Conservation (phyloP, 495 filamentous ascomycete species). For the Cercophora samala region DNA sequence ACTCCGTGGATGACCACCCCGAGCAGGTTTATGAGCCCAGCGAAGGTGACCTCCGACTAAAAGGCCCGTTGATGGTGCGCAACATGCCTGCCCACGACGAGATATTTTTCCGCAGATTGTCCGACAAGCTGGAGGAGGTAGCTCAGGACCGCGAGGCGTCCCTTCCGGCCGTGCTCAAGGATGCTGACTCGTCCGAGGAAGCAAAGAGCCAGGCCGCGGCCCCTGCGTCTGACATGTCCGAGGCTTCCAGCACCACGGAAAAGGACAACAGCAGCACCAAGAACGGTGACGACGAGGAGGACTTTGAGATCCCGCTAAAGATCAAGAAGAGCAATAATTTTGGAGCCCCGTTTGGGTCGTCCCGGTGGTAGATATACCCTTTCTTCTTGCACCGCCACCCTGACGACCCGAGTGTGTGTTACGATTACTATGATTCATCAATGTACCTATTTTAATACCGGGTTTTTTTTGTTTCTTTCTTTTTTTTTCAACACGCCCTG, state of each 20-base stretch:
- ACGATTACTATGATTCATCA: neutral
- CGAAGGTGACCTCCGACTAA: slow-evolving; percentile 37
- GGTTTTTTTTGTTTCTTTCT: slow-evolving; percentile 3
- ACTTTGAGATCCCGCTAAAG: slow-evolving; percentile 53
- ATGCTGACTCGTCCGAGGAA: slow-evolving; percentile 9
- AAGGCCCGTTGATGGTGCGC: slow-evolving; percentile 43
- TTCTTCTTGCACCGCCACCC: neutral
- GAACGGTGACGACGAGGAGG: slow-evolving; percentile 33
- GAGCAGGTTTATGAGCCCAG: slow-evolving; percentile 27
- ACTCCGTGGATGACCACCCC: slow-evolving; percentile 21
- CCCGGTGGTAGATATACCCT: neutral
- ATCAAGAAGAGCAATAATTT: slow-evolving; percentile 61
- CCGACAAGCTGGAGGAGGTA: slow-evolving; percentile 44
- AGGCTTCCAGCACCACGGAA: slow-evolving; percentile 15
- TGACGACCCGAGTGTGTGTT: neutral
- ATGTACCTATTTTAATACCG: neutral
- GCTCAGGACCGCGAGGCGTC: slow-evolving; percentile 33
- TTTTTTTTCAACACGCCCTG: neutral
- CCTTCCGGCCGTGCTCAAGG: slow-evolving; percentile 40
- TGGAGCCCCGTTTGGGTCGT: slow-evolving; percentile 42
- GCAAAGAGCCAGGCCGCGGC: neutral
- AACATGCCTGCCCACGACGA: slow-evolving; percentile 48
- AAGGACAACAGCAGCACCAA: slow-evolving; percentile 27
- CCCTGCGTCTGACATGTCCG: neutral
- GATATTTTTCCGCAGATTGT: slow-evolving; percentile 42